Base-by-base conservation (phyloP, 352 stramenopile species). In the Blastocystis sp. region DNA sequence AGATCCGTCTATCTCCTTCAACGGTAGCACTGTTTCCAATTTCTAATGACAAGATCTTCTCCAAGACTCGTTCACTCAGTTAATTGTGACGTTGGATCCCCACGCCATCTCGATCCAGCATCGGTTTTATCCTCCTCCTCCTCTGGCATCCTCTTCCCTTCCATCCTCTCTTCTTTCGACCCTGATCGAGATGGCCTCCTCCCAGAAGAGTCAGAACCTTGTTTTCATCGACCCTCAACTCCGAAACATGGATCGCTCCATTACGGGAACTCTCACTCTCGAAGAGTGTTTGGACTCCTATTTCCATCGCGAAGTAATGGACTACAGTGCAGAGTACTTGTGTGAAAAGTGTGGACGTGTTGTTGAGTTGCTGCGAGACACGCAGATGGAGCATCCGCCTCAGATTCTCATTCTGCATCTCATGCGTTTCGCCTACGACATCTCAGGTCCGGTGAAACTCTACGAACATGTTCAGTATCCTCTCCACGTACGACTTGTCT, bases 381-480 rank as follows among this genome's bases (percentile, higher is more conserved):
- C 38, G 46, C 21, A 44, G 67, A 78, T 78, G 38, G 48, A 56
- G n/a, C 67, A 78, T 40, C 42, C 46, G 27, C 91, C 91, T 3
- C 87, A 90, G 16, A 87, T 94, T 44, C 88, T 94, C 53, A 91
- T 94, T 54, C 54, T 94, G 21, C 91, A 94, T 75, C 89, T 94
- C 57, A 94, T 93, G 87, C 90, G 91, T 0, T 94, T 94, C 56
- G 90, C 90, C 44, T 93, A 90, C 87, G 92, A 90, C 18, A 92
- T 88, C 0, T 92, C 92, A 63, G 92, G 90, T 78, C 88, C 90
- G 38, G 91, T 93, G 86, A 94, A 94, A 61, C 89, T 93, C 42
- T 93, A 77, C 24, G 92, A 90, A 3, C 87, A 87, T 36, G 91
- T 94, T 77, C 89, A 87, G 46, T 92, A 92, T 84, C 91, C 91